Base-by-base conservation (phyloP, 176 grass and related monocot genomes). In the Paspalum vaginatum region DNA sequence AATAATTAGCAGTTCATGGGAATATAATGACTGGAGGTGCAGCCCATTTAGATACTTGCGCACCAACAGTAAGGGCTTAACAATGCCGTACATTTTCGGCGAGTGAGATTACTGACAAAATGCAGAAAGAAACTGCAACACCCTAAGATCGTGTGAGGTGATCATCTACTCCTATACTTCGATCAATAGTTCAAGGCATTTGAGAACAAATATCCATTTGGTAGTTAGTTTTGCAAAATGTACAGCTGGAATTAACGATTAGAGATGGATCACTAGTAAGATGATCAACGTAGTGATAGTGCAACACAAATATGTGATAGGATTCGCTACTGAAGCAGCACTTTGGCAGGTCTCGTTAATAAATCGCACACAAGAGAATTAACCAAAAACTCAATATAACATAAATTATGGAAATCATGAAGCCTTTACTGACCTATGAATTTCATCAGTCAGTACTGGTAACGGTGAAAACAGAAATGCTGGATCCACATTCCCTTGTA, bases 401-500 rank as follows among this genome's bases (percentile, higher is more conserved):
- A 40, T 38, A 62, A 79, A 64, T 37, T 43, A 41, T 72, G 37
- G 62, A 17, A 52, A 85, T 12, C 17, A 52, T 87, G 40, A 56
- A 73, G 25, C 13, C 27, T 49, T 46, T 12, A 88, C 74, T 72
- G 68, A 99, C 96, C 96, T 95, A 78, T 93, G 82, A 72, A 99
- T 99, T 89, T 99, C 96, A 80, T 95, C 92, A 47, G 92, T 95
- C 66, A 99, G 77, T 55, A 88, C 86, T 81, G 90, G 83, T 65
- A 91, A 81, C 44, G 92, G 88, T 15, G 90, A 91, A 83, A 95
- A 99, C 42, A 99, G 79, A 78, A 74, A 94, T 65, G 92, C 90
- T 64, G 92, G 92, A 53, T 99, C 96, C 47, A 99, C 96, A 75
- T 99, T 99, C 81, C 96, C 96, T 76, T 99, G 96, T 71, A 99